These are phyloP conservation scores for Fonsecaea erecta DNA, from an alignment of 2,329 filamentous ascomycete species.

Conservation along the genomic window DNA sequence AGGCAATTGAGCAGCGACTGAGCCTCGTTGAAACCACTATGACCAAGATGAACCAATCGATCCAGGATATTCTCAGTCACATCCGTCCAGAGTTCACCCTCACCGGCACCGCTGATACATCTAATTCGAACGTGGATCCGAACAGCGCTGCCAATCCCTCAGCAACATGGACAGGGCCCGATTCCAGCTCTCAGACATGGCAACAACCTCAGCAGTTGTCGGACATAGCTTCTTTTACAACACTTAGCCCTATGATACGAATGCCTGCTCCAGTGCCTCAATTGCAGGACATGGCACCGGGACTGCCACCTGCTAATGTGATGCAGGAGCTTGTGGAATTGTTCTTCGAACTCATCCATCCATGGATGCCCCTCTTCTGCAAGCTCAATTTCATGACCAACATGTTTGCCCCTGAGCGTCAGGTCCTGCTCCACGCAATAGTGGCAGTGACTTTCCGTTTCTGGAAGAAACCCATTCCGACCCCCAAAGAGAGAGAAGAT, in stretches of 20 bases:
- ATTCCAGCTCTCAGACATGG: slow-evolving; percentile 10
- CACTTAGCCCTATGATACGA: slow-evolving; percentile 14
- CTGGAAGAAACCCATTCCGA: slow-evolving; percentile 14
- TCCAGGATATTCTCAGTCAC: slow-evolving; percentile 17
- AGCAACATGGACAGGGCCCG: slow-evolving; percentile 6
- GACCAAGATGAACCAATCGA: slow-evolving; percentile 24
- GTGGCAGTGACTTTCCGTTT: slow-evolving; percentile 17
- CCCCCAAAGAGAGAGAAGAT: slow-evolving; percentile 11
- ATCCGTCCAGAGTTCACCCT: slow-evolving; percentile 1
- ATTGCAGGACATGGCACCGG: too few relatives aligned
- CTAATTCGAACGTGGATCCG: neutral
- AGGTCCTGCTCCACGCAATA: slow-evolving; percentile 17
- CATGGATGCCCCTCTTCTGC: slow-evolving; percentile 20
- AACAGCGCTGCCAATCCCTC: slow-evolving; percentile 8
- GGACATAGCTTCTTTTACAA: slow-evolving; percentile 9
- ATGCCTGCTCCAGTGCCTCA: neutral
- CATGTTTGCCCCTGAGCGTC: slow-evolving; percentile 16
- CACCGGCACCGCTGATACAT: too few relatives aligned
- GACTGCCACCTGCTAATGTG: slow-evolving; percentile 6
- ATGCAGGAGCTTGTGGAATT: slow-evolving; percentile 21
- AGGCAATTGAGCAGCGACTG: slow-evolving; percentile 18
- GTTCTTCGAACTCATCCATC: slow-evolving; percentile 22
- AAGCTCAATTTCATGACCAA: slow-evolving; percentile 9
- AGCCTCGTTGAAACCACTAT: slow-evolving; percentile 14
- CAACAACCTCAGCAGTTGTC: slow-evolving; percentile 15